Percentiles rank a stretch among this genome's conserved stretches.
Evolutionary conservation across 371 early-diverging fungal species (phyloP).

Genomic region (Funneliformis caledonium): DNA sequence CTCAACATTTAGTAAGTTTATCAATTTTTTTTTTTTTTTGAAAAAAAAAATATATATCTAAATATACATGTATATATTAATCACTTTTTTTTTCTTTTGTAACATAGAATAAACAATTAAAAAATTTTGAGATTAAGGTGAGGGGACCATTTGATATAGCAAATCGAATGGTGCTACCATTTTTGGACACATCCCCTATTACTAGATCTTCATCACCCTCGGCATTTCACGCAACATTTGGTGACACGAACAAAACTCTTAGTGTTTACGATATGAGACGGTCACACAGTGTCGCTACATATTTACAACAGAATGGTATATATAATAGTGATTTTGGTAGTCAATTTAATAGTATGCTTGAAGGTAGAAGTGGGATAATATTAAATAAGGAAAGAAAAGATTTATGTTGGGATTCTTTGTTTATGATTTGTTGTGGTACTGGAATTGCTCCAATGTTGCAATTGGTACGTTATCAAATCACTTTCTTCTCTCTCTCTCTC

Average conservation of each 20-base stretch:
- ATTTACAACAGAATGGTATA: background rate
- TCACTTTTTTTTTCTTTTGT: background rate
- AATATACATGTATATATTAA: no score
- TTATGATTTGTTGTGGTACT: conserved; percentile 74
- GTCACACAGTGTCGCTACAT: background rate
- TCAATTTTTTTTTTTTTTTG: background rate
- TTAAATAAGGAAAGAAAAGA: conserved; percentile 34
- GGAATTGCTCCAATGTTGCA: conserved; percentile 78
- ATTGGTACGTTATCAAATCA: background rate
- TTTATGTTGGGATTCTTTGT: conserved; percentile 40
- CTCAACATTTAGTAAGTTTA: conserved; percentile 29
- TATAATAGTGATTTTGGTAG: background rate
- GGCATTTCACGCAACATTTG: background rate
- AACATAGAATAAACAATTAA: conserved; percentile 22
- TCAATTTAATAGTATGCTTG: background rate
- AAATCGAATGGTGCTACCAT: background rate
- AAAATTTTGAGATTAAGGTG: conserved; percentile 39
- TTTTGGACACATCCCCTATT: background rate
- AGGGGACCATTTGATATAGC: conserved; percentile 40
- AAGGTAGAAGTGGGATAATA: background rate
- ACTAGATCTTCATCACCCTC: background rate
- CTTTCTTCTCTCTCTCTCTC: no score
- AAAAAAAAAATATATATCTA: no score
- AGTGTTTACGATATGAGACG: background rate
- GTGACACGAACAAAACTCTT: background rate